Percentiles rank a stretch among this genome's conserved stretches.
Conservation (phyloP, 2,329 filamentous ascomycete genomes). For the Xylariaceae sp. region DNA sequence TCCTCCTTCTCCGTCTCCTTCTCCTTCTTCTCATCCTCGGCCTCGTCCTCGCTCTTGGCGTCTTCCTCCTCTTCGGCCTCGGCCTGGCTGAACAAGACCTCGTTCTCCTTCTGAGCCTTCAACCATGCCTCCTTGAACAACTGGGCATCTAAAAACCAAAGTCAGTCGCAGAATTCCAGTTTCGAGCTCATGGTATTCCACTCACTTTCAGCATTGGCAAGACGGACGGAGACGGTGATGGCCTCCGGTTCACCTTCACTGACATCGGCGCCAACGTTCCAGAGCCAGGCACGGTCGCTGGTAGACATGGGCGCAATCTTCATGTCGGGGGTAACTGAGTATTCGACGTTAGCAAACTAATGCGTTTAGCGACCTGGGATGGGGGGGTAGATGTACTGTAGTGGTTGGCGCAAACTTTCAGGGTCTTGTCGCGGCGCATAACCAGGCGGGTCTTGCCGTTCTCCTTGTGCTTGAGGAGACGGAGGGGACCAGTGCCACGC, state of each 20-base stretch:
- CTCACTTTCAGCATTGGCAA: conserved; percentile 95
- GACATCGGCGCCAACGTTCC: conserved; percentile 96
- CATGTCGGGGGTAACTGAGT: conserved; percentile 90
- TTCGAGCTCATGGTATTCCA: conserved; percentile 22
- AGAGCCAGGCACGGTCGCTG: conserved; percentile 97
- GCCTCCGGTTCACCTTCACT: conserved; percentile 97
- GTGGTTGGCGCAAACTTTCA: conserved; percentile 99
- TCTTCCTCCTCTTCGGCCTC: conserved; percentile 24
- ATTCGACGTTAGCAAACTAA: conserved; percentile 15
- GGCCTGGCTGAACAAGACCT: conserved; percentile 63
- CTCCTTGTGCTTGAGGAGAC: conserved; percentile 97
- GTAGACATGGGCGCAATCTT: conserved; percentile 97
- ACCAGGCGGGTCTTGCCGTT: conserved; percentile 96
- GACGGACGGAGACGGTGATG: conserved; percentile 91
- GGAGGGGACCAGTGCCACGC: conserved; percentile 92
- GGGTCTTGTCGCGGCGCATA: conserved; percentile 98
- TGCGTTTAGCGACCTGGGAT: not conserved
- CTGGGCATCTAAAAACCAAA: conserved; percentile 69
- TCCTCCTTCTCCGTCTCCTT: conserved; percentile 28
- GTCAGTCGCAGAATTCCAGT: conserved; percentile 26
- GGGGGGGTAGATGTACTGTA: conserved; percentile 64
- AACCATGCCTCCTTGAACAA: conserved; percentile 96
- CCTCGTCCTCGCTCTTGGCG: conserved; percentile 29
- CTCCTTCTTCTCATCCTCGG: conserved; percentile 20
- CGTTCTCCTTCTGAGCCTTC: conserved; percentile 95